phyloP scores from a whole-genome alignment of 345 rosid genomes.

The Euphorbia peplus region DNA sequence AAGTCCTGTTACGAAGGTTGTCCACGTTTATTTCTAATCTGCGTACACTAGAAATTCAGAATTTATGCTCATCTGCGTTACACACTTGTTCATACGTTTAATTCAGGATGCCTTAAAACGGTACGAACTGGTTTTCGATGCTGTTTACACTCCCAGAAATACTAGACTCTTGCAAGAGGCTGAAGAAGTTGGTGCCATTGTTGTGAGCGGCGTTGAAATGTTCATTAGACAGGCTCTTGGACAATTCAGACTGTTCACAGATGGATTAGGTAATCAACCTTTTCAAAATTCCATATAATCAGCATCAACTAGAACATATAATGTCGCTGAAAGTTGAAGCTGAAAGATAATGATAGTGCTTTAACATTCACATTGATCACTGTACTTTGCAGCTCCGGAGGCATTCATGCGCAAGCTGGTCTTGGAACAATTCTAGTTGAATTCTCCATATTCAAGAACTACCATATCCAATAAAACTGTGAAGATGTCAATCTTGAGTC shows the following conservation, averaged over 20 bases:
- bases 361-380: conserved; percentile 2
- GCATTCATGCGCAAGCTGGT: conserved; percentile 45
- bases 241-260: conserved; percentile 56
- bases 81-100: neutral
- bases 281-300: neutral
- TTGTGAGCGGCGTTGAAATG: conserved; percentile 61
- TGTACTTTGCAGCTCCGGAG: conserved; percentile 39
- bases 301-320: neutral
- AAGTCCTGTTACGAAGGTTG: conserved; percentile 51
- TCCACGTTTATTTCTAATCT: neutral
- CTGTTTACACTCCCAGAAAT: conserved; percentile 55
- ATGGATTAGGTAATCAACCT: conserved; percentile 17
- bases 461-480: neutral
- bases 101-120: conserved; percentile 40
- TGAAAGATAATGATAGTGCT: neutral
- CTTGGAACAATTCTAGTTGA: conserved; percentile 34
- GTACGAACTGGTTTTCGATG: conserved; percentile 51
- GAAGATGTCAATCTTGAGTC: neutral
- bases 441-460: neutral
- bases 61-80: neutral
- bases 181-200: conserved; percentile 49
- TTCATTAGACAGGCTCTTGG: conserved; percentile 59
- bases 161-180: conserved; percentile 56
- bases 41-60: neutral
- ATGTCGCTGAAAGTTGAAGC: neutral